Evolutionary conservation across 2,329 filamentous ascomycete genomes (phyloP).

Genomic region (Scedosporium apiospermum): DNA sequence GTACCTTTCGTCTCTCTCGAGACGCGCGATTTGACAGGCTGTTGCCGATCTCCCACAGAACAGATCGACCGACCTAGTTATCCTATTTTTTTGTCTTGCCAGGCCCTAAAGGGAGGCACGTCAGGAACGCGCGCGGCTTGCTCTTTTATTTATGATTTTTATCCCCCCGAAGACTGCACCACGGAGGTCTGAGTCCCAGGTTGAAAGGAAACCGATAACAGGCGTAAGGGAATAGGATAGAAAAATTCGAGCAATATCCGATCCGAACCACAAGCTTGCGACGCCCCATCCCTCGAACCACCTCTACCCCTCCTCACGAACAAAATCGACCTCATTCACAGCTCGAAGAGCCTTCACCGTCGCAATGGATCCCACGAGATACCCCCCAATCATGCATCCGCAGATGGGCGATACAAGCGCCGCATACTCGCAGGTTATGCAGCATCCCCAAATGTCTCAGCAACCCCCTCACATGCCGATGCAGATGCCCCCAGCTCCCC

Average conservation of each 20-base stretch:
- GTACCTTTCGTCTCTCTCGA: background rate
- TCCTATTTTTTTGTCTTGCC: too few relatives aligned
- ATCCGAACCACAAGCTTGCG: background rate
- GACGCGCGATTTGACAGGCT: background rate
- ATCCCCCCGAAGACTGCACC: background rate
- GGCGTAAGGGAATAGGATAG: background rate
- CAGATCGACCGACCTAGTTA: too few relatives aligned
- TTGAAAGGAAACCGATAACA: too few relatives aligned
- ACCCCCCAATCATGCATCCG: conserved; percentile 1
- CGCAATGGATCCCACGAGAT: conserved; percentile 4
- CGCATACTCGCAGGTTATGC: conserved; percentile 2
- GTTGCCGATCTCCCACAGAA: background rate
- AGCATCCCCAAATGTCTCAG: conserved; percentile 5
- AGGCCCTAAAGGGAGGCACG: too few relatives aligned
- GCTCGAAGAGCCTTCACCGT: background rate
- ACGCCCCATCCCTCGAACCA: background rate
- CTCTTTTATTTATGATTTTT: background rate
- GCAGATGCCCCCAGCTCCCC: conserved; percentile 4
- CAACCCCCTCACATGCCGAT: conserved; percentile 3
- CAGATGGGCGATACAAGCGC: conserved; percentile 5
- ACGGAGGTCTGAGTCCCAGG: too few relatives aligned
- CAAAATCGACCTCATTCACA: background rate
- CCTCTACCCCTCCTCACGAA: background rate
- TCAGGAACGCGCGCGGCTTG: too few relatives aligned
- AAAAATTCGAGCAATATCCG: background rate